A percentile compares a stretch with the other conserved stretches of the same genome.
Conservation (phyloP, 345 rosid species). For the Camelina laxa region DNA sequence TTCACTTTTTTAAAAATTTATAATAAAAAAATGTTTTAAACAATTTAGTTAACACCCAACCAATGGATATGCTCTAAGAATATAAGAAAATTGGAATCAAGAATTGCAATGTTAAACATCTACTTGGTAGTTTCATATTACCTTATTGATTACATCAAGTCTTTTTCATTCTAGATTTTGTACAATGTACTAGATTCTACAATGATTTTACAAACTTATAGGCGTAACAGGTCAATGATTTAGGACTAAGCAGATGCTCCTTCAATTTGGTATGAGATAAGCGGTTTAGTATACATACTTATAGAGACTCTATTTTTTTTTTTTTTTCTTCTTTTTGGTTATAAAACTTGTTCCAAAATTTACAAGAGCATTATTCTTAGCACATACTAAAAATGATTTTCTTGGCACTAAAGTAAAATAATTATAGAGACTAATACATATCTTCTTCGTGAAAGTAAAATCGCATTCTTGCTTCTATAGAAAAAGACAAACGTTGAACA, state of each 20-base stretch:
- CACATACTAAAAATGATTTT: too few species aligned
- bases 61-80: too few species aligned
- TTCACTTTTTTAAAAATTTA: too few species aligned
- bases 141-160: constrained; percentile 8
- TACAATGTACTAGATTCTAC: background rate
- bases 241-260: background rate
- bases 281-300: too few species aligned
- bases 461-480: background rate
- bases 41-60: too few species aligned
- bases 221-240: background rate
- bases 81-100: background rate
- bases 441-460: background rate
- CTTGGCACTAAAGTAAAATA: too few species aligned
- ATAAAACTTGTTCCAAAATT: background rate
- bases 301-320: too few species aligned
- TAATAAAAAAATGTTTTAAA: too few species aligned
- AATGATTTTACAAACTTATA: constrained; percentile 5
- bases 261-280: too few species aligned
- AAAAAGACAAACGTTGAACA: background rate
- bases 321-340: background rate
- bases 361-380: background rate
- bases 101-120: background rate
- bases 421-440: too few species aligned
- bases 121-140: constrained; percentile 6
- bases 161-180: constrained; percentile 6